Percentiles rank a stretch among this genome's conserved stretches.
phyloP scores from a whole-genome alignment of 345 rosid genomes.

The Balakata baccata region DNA sequence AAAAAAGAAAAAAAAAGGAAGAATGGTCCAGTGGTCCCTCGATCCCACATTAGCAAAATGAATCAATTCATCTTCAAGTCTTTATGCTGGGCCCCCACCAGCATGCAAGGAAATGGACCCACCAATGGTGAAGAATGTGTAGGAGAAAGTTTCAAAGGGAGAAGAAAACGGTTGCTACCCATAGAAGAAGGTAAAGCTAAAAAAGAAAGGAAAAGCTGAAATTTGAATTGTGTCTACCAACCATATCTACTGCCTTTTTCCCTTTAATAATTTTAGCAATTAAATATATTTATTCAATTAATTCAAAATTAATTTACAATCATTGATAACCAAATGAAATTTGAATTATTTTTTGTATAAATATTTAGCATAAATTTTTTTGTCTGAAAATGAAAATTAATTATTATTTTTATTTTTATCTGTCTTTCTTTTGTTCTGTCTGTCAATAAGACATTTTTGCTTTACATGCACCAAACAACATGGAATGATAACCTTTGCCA shows the following conservation, averaged over 20 bases:
- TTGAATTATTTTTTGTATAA: too few species aligned
- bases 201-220: conserved; percentile 41
- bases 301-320: too few species aligned
- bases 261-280: too few species aligned
- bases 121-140: conserved; percentile 33
- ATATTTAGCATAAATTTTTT: too few species aligned
- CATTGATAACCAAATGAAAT: too few species aligned
- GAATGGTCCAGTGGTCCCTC: not conserved
- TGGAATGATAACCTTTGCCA: conserved; percentile 43
- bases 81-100: conserved; percentile 17
- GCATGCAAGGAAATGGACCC: conserved; percentile 32
- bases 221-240: conserved; percentile 47
- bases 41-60: conserved; percentile 21
- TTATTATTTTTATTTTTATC: too few species aligned
- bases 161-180: conserved; percentile 40
- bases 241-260: not conserved
- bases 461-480: conserved; percentile 28
- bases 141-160: conserved; percentile 33
- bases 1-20: not conserved
- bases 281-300: too few species aligned
- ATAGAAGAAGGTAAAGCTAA: conserved; percentile 27
- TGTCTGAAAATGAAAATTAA: too few species aligned
- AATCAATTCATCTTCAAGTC: conserved; percentile 2
- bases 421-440: not conserved
- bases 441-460: not conserved